Percentiles rank a stretch among this genome's conserved stretches.
Conservation (phyloP, 2,329 filamentous ascomycete species). For the Penicillium sp. region DNA sequence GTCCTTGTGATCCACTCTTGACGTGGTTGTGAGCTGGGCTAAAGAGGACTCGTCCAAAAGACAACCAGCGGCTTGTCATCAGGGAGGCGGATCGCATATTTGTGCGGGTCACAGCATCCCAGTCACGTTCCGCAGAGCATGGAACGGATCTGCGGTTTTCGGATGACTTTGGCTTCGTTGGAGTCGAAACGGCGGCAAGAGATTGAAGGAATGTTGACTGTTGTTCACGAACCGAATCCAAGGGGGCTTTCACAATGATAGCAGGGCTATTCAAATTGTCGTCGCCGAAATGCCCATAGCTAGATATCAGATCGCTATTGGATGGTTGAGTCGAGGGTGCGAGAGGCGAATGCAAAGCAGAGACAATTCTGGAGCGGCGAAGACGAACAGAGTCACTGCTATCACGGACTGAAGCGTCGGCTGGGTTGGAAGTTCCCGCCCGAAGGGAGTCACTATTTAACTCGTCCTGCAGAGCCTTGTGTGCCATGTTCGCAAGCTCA, state of each 20-base stretch:
- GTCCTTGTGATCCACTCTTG: conserved; percentile 36
- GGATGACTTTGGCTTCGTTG: conserved; percentile 19
- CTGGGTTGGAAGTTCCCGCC: conserved; percentile 9
- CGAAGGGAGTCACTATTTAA: conserved; percentile 21
- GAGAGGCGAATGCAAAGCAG: conserved; percentile 47
- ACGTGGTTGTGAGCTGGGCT: conserved; percentile 47
- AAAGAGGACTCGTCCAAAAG: conserved; percentile 48
- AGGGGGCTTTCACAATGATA: conserved; percentile 18
- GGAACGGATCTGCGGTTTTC: conserved; percentile 33
- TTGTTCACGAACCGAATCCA: conserved; percentile 19
- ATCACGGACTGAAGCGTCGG: conserved; percentile 25
- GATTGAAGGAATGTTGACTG: conserved; percentile 28
- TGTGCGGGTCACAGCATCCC: conserved; percentile 40
- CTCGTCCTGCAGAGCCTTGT: conserved; percentile 36
- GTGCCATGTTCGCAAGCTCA: conserved; percentile 37
- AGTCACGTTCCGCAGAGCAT: conserved; percentile 41
- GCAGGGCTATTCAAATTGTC: conserved; percentile 20
- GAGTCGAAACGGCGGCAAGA: conserved; percentile 19
- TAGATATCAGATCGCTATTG: conserved; percentile 50
- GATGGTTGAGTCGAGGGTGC: conserved; percentile 51
- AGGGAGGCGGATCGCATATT: conserved; percentile 48
- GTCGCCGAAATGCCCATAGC: conserved; percentile 41
- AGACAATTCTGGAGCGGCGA: conserved; percentile 49
- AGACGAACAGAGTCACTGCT: conserved; percentile 38
- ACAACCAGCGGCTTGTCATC: conserved; percentile 49